Evolutionary conservation across 805 yeast genomes (phyloP).

Genomic region (Ogataea paraovalis): DNA sequence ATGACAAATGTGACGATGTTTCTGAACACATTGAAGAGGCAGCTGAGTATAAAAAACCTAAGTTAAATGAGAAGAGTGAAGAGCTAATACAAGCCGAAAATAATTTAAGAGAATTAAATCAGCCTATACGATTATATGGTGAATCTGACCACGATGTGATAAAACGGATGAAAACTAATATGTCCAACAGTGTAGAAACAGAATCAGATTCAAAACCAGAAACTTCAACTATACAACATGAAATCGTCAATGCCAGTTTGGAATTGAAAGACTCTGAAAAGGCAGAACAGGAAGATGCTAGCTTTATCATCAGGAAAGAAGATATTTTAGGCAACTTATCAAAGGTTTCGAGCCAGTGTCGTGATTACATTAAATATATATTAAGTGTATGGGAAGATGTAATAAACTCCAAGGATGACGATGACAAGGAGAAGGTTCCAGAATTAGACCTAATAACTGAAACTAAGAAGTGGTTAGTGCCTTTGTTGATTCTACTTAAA

Average conservation of each 20-base stretch:
- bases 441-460: conserved; percentile 33
- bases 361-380: conserved; percentile 45
- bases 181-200: neutral
- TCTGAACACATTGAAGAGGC: neutral
- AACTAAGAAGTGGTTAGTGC: conserved; percentile 47
- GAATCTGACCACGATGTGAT: conserved; percentile 15
- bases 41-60: neutral
- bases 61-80: neutral
- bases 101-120: conserved; percentile 7
- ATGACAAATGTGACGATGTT: neutral
- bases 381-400: conserved; percentile 36
- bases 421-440: conserved; percentile 12
- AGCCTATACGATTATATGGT: conserved; percentile 17
- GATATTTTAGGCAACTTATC: conserved; percentile 33
- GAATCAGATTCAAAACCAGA: neutral
- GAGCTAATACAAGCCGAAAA: conserved; percentile 5
- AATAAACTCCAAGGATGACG: conserved; percentile 5
- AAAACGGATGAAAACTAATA: conserved; percentile 7
- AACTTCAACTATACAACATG: neutral
- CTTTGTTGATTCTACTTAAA: conserved; percentile 52
- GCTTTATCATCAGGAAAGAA: conserved; percentile 17
- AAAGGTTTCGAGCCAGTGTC: conserved; percentile 36
- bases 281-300: neutral
- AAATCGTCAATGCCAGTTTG: neutral
- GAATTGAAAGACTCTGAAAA: neutral